Conservation (phyloP, 352 stramenopile genomes). For the Phytophthora multivora region DNA sequence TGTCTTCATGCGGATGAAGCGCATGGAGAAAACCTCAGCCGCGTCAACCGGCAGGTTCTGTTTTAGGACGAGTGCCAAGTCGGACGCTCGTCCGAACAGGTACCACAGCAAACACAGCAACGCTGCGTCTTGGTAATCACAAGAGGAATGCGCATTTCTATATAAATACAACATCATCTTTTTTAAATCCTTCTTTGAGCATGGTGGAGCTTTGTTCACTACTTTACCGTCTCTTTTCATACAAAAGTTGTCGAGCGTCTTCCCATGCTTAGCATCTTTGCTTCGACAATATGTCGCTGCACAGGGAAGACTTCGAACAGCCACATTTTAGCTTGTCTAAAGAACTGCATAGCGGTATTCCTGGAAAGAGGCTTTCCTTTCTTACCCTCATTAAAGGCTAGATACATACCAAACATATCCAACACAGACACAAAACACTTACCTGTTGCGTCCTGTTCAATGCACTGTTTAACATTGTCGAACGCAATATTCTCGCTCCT, state of each 20-base stretch:
- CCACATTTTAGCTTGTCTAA: slow-evolving; percentile 10
- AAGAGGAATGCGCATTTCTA: no score
- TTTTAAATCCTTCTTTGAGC: slow-evolving; percentile 1
- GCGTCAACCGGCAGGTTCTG: slow-evolving; percentile 14
- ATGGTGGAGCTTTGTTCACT: background rate
- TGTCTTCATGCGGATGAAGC: slow-evolving; percentile 38
- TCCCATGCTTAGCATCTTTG: slow-evolving; percentile 7
- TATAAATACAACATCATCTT: slow-evolving; percentile 1
- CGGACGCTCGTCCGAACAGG: background rate
- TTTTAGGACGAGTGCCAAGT: background rate
- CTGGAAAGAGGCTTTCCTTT: slow-evolving; percentile 18
- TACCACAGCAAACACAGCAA: slow-evolving; percentile 1
- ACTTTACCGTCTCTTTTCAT: background rate
- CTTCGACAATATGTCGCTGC: slow-evolving; percentile 9
- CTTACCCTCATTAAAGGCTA: slow-evolving; percentile 28
- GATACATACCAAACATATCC: slow-evolving; percentile 26
- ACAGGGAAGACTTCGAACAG: slow-evolving; percentile 7
- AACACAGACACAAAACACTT: slow-evolving; percentile 13
- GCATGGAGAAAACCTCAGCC: slow-evolving; percentile 13
- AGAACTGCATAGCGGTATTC: slow-evolving; percentile 16
- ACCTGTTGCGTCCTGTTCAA: no score
- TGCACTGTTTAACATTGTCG: no score
- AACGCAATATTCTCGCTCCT: no score
- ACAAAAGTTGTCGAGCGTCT: background rate
- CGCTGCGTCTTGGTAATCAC: no score